phyloP scores from a whole-genome alignment of 2,329 filamentous ascomycete species.

The Phialophora expanda region DNA sequence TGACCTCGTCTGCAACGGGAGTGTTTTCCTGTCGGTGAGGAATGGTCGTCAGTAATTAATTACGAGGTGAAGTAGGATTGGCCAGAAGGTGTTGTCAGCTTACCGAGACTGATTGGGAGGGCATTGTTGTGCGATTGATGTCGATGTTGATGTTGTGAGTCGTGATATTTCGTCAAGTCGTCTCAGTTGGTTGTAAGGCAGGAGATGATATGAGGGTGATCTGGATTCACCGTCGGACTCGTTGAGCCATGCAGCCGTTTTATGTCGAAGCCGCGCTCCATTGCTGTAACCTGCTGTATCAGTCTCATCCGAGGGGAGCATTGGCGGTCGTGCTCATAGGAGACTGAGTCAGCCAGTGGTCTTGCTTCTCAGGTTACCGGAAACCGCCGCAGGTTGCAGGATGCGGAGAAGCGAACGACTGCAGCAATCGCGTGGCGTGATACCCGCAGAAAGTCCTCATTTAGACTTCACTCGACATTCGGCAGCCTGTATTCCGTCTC shows the following conservation, averaged over 20 bases:
- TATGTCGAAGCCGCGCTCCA: constrained; percentile 2
- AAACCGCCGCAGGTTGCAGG: constrained; percentile 3
- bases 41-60: not conserved
- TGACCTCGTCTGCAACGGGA: constrained; percentile 10
- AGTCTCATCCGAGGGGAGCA: not conserved
- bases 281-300: not conserved
- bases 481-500: not conserved
- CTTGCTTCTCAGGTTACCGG: constrained; percentile 11
- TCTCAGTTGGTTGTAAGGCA: constrained; percentile 3
- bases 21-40: not conserved
- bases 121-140: constrained; percentile 15
- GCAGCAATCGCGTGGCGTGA: not conserved
- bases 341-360: constrained; percentile 3
- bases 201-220: constrained; percentile 6
- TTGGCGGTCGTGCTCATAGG: not conserved
- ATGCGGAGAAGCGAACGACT: not conserved
- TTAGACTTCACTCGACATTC: not conserved
- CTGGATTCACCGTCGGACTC: not conserved
- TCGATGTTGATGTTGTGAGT: constrained; percentile 31
- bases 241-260: not conserved
- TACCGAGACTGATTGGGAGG: not conserved
- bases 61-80: not conserved
- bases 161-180: not conserved
- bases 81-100: not conserved
- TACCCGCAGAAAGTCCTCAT: not conserved